These are phyloP conservation scores for Emmonsiellopsis sp. DNA, from an alignment of 2,329 filamentous ascomycete genomes.

Conservation along the genomic window DNA sequence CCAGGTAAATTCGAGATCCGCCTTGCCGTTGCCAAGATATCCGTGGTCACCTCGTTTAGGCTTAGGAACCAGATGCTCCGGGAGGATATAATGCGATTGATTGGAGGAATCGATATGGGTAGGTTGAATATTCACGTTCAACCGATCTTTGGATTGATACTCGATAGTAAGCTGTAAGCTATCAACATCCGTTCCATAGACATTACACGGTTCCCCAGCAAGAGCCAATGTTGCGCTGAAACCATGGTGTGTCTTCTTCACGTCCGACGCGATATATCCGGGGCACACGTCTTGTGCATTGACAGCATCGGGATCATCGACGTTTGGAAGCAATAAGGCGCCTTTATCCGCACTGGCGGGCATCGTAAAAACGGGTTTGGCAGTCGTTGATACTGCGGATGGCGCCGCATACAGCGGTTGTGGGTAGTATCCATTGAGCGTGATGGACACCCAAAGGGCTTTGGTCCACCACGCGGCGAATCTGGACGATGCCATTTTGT, in stretches of 20 bases:
- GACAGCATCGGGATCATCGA: conserved; percentile 54
- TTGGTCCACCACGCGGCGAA: not conserved
- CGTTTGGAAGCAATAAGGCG: conserved; percentile 49
- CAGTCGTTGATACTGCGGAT: not conserved
- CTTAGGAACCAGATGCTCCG: conserved; percentile 53
- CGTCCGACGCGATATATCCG: conserved; percentile 47
- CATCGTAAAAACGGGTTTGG: conserved; percentile 34
- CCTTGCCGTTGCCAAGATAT: conserved; percentile 27
- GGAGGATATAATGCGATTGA: conserved; percentile 57
- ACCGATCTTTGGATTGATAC: conserved; percentile 55
- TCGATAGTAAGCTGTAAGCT: conserved; percentile 58
- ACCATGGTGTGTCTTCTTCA: conserved; percentile 38
- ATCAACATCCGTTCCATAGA: conserved; percentile 67
- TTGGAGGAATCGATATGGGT: conserved; percentile 54
- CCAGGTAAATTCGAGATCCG: conserved; percentile 45
- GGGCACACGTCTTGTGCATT: conserved; percentile 56
- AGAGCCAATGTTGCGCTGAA: conserved; percentile 45
- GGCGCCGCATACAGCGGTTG: not conserved
- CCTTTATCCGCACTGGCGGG: conserved; percentile 40
- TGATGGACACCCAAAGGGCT: not conserved
- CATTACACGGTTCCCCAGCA: conserved; percentile 54
- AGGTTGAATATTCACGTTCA: conserved; percentile 64
- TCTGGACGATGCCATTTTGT: not conserved
- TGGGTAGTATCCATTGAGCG: not conserved
- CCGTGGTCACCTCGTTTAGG: conserved; percentile 37